Evolutionary conservation across 2,329 filamentous ascomycete species (phyloP).

Genomic region (Lecanosticta acicola): DNA sequence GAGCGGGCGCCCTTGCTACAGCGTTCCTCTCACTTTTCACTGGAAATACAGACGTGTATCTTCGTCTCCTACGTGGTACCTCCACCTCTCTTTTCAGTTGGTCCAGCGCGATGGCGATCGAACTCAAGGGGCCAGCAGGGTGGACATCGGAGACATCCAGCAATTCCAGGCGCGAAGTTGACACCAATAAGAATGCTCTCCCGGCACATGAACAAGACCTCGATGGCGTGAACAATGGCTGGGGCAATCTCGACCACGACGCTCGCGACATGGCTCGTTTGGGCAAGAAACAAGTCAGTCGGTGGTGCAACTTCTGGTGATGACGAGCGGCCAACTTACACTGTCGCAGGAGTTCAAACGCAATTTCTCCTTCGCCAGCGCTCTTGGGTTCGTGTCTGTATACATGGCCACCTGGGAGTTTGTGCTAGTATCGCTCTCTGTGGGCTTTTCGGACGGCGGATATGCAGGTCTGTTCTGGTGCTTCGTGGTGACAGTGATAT

Average conservation of each 20-base stretch:
- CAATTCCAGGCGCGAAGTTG: too few relatives aligned
- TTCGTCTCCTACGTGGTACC: too few relatives aligned
- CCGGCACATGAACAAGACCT: neutral
- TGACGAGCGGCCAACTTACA: neutral
- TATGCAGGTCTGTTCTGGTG: constrained; percentile 32
- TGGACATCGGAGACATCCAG: too few relatives aligned
- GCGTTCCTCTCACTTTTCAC: too few relatives aligned
- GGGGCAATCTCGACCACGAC: neutral
- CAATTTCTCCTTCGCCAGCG: constrained; percentile 27
- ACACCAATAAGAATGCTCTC: neutral
- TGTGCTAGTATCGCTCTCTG: constrained; percentile 27
- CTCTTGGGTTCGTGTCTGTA: constrained; percentile 30
- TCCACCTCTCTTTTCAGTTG: too few relatives aligned
- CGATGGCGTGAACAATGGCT: neutral
- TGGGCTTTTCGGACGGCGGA: constrained; percentile 30
- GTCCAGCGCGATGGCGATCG: too few relatives aligned
- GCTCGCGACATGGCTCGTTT: neutral
- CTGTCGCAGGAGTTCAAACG: constrained; percentile 17
- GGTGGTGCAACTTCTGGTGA: neutral
- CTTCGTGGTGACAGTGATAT: constrained; percentile 27
- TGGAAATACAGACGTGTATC: too few relatives aligned
- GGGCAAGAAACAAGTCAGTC: neutral
- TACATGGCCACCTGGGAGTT: constrained; percentile 30
- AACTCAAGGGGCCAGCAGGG: too few relatives aligned
- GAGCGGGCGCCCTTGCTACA: too few relatives aligned